Evolutionary conservation across 805 yeast species (phyloP).

Genomic region (Wickerhamomyces strasburgensis): DNA sequence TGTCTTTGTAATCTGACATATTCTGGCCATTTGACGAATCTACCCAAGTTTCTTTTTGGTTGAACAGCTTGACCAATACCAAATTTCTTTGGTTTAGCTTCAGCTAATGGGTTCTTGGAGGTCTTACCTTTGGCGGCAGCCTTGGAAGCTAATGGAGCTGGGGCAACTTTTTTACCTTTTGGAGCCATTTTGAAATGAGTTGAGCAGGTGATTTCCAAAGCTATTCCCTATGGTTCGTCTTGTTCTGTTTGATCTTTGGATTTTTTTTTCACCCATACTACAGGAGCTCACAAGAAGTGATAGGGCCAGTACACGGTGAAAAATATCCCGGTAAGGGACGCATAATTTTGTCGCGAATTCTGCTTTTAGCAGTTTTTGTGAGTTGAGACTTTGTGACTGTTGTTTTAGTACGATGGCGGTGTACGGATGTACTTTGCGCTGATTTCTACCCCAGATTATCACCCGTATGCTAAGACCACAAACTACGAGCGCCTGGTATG

Average conservation of each 20-base stretch:
- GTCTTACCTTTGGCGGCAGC: constrained; percentile 55
- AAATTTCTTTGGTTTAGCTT: constrained; percentile 84
- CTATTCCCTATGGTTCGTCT: too few species aligned
- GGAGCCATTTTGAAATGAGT: neutral
- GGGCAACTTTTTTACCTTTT: constrained; percentile 80
- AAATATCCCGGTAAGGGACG: neutral
- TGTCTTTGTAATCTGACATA: constrained; percentile 98
- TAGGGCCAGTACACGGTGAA: neutral
- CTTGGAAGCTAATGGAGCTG: constrained; percentile 93
- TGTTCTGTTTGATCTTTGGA: too few species aligned
- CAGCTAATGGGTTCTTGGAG: constrained; percentile 81
- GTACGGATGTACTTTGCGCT: neutral
- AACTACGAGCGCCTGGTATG: too few species aligned
- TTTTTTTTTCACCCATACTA: neutral
- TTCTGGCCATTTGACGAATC: constrained; percentile 99
- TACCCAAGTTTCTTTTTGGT: constrained; percentile 92
- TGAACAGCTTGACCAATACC: constrained; percentile 97
- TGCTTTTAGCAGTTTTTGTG: too few species aligned
- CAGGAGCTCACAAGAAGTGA: neutral
- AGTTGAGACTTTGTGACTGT: neutral
- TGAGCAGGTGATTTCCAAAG: neutral
- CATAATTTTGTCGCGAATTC: neutral
- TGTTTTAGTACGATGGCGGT: neutral
- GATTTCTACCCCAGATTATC: too few species aligned
- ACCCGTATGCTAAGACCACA: too few species aligned